Conservation (phyloP, 106 monocot species). For the Xerophyta viscosa region DNA sequence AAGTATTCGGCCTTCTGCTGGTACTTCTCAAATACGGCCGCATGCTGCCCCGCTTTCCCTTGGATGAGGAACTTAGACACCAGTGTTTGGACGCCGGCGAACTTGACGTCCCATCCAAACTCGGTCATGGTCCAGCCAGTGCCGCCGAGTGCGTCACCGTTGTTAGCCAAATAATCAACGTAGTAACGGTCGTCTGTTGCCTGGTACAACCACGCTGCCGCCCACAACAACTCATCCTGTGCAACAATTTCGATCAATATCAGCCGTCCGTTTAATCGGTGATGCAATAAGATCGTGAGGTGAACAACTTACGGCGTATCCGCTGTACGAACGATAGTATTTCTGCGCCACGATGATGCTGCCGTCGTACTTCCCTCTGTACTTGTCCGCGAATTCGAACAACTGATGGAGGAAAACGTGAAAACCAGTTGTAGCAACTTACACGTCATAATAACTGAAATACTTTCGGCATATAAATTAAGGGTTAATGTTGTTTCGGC, state of each 20-base stretch:
- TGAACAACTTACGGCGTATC: slow-evolving; percentile 80
- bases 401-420: slow-evolving; percentile 28
- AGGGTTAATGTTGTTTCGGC: too few species aligned
- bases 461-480: too few species aligned
- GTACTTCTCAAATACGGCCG: slow-evolving; percentile 47
- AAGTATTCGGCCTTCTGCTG: slow-evolving; percentile 79
- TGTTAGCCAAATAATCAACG: slow-evolving; percentile 64
- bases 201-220: slow-evolving; percentile 82
- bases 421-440: too few species aligned
- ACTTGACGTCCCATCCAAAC: slow-evolving; percentile 99
- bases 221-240: slow-evolving; percentile 90
- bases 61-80: slow-evolving; percentile 70
- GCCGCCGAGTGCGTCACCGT: slow-evolving; percentile 73
- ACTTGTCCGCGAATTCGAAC: slow-evolving; percentile 89
- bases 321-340: slow-evolving; percentile 84
- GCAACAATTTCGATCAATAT: too few species aligned
- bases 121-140: slow-evolving; percentile 87
- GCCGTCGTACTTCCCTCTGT: slow-evolving; percentile 90
- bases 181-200: slow-evolving; percentile 70
- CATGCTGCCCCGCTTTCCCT: slow-evolving; percentile 53
- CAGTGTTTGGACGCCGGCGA: slow-evolving; percentile 80
- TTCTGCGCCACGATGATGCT: slow-evolving; percentile 82
- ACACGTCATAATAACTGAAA: too few species aligned
- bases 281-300: too few species aligned
- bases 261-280: too few species aligned